Conservation (phyloP, 2,329 filamentous ascomycete genomes). For the Fusarium buxicola region DNA sequence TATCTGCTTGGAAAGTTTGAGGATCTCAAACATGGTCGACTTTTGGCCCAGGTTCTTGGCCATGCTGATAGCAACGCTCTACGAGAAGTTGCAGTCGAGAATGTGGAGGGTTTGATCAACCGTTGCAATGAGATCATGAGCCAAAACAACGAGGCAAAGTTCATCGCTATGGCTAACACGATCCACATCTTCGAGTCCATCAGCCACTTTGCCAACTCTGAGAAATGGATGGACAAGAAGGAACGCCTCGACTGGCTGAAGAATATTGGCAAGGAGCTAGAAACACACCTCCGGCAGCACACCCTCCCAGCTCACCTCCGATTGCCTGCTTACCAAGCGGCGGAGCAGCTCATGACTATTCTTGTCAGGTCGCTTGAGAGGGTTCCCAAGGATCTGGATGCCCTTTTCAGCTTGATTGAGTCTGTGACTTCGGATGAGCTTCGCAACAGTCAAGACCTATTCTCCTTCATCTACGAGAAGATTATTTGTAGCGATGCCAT, state of each 20-base stretch:
- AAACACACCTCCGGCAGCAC: conserved; percentile 77
- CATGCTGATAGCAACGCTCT: conserved; percentile 80
- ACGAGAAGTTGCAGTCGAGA: conserved; percentile 78
- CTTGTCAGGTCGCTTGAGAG: conserved; percentile 83
- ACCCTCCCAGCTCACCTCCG: conserved; percentile 78
- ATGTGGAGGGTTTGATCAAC: conserved; percentile 78
- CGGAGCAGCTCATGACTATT: conserved; percentile 87
- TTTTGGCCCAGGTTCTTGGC: conserved; percentile 87
- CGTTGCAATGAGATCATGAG: conserved; percentile 71
- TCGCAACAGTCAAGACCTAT: conserved; percentile 79
- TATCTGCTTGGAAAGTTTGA: conserved; percentile 84
- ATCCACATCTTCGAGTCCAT: conserved; percentile 88
- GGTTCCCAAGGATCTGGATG: conserved; percentile 81
- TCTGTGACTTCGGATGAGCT: conserved; percentile 86
- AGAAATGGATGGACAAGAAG: conserved; percentile 77
- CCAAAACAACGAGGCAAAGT: conserved; percentile 77
- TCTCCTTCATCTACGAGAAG: conserved; percentile 84
- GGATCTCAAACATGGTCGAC: conserved; percentile 87
- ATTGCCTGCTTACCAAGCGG: conserved; percentile 87
- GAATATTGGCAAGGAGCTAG: conserved; percentile 79
- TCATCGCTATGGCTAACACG: conserved; percentile 81
- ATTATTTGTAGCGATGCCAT: conserved; percentile 88
- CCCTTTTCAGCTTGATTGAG: conserved; percentile 86
- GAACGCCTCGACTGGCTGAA: conserved; percentile 71
- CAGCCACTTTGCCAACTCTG: conserved; percentile 72